Evolutionary conservation across 345 rosid species (phyloP), one percentile per base, ranked within the genome.

Genomic region (Noccaea bulbosa): DNA sequence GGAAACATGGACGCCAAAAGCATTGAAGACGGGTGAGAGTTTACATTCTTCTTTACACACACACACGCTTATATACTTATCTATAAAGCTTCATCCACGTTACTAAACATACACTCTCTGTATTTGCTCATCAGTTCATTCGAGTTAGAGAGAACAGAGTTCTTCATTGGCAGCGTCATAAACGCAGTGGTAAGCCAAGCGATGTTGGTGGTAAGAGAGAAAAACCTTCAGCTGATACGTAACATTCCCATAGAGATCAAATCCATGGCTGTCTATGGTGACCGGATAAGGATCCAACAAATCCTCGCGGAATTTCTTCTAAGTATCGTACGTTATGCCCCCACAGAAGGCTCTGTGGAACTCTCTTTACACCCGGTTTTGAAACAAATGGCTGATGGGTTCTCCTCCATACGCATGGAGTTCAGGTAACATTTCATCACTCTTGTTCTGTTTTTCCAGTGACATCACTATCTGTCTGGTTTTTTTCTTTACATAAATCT

Each of bases 161-260:
- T 91, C 83, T 84, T 79, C 17, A 83, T 93, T 12, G 92, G 88
- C 52, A 81, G 83, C 73, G 88, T 93, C 61, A 86, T 89, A 67
- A 84, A 89, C 73, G 94, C 96, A 33, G 97, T 93, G 62, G 88
- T 91, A 69, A 89, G 96, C 87, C 97, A 93, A 89, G 92, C 85
- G 48, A 87, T 87, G 94, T 60, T 85, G 47, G 69, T 85, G 71
- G 71, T 89, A 68, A 82, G 86, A 74, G 93, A 86, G 79, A 86
- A 86, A 80, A 85, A 81, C 63, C 79, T 93, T 17, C 89, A 93
- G 70, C 76, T 90, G 73, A 86, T 90, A 60, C 89, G 92, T 12
- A 91, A 93, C 80, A 93, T 93, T 72, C 98, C 97, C 3, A 88
- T 77, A 64, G 96, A 88, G 76, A 79, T 90, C 47, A 93, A 93